Base-by-base conservation (phyloP, 202 grass and related monocot genomes). In the Setaria viridis region DNA sequence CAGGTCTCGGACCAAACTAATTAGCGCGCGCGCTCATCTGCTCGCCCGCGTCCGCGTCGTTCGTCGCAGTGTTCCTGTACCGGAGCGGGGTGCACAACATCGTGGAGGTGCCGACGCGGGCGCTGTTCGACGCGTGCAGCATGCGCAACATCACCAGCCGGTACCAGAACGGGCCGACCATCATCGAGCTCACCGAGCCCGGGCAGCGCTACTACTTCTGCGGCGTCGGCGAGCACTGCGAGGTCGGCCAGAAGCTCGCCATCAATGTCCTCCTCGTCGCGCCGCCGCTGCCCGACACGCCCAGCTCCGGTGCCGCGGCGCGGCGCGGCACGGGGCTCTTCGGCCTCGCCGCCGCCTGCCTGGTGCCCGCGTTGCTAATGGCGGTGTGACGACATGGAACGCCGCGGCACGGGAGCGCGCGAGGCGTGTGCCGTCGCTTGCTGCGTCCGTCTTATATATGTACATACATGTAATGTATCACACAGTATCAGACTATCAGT, bases 191-290 rank as follows among this genome's bases (percentile, higher is more conserved):
- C 83, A 86, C 72, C 4, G 15, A 92, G 50, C 81, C 90, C 0
- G 90, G 96, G 0, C 74, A 79, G 54, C 90, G 85, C 63, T 95
- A 87, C 82, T 99, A 88, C 76, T 99, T 92, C 70, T 91, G 92
- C 91, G 88, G 88, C 46, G 89, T 99, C 32, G 96, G 93, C 17
- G 50, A 91, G 78, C 93, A 95, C 93, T 95, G 96, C 49, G 96
- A 99, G 91, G 84, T 45, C 2, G 96, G 96, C 0, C 89, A 95
- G 81, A 95, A 95, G 90, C 62, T 98, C 11, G 78, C 71, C 65
- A 75, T 98, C 82, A 80, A 92, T 41, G 96, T 95, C 65, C 72
- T 73, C 34, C 43, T 78, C 80, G 25, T 78, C 65, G 6, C 72
- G 11, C 83, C 32, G 29, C 80, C 21, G 70, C 76, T 50, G 45